Evolutionary conservation across 495 filamentous ascomycete species (phyloP).

Genomic region (Evernia prunastri): DNA sequence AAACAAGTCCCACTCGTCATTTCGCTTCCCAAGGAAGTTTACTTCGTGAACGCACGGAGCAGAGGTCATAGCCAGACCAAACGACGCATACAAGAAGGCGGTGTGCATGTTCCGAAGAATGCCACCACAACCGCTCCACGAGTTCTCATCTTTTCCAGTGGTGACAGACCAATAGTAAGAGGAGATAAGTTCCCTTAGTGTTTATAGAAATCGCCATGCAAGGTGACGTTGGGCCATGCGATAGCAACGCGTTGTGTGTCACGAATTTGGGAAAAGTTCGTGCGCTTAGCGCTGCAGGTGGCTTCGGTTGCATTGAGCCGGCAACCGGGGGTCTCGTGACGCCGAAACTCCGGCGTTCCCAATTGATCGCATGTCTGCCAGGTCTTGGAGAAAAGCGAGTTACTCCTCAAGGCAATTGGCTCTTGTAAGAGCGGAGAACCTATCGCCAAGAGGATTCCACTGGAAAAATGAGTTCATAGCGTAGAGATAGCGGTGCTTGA

Average conservation of each 20-base stretch:
- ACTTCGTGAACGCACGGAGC: not conserved
- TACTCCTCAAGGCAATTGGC: not conserved
- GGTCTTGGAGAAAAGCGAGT: not conserved
- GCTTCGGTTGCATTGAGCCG: not conserved
- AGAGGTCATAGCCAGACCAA: not conserved
- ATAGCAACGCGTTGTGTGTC: not conserved
- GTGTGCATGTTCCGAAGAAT: no score
- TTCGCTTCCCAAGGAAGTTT: not conserved
- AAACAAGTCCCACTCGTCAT: not conserved
- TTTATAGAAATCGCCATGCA: not conserved
- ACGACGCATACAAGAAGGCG: not conserved
- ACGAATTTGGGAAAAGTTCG: slow-evolving; percentile 11
- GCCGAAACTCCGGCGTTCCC: no score
- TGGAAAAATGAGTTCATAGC: not conserved
- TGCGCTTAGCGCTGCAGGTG: slow-evolving; percentile 9
- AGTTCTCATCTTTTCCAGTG: not conserved
- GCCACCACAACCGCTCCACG: not conserved
- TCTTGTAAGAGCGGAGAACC: not conserved
- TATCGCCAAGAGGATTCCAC: not conserved
- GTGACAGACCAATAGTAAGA: not conserved
- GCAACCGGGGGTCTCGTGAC: no score
- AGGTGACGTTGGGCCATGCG: not conserved
- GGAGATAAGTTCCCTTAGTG: no score
- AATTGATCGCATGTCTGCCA: not conserved
- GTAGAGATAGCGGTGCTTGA: not conserved